Base-by-base conservation (phyloP, 2,329 filamentous ascomycete genomes). In the Pestalotiopsis sp. region DNA sequence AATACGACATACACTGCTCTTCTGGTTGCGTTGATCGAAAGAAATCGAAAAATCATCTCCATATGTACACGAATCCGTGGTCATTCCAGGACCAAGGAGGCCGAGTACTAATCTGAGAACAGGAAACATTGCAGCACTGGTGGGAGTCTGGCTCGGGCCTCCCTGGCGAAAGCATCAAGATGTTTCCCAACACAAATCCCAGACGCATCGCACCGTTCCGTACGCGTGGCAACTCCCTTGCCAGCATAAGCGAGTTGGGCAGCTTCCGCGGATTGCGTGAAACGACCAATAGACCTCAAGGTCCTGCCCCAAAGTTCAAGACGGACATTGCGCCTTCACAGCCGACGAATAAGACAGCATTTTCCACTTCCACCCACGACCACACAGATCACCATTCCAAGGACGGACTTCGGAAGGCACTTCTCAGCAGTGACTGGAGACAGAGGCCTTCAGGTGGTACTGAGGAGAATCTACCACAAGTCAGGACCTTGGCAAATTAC, bases 381-480 rank as follows among this genome's bases (percentile, higher is more conserved):
- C 36, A 45, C 3, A 36, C 49, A 41, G 60, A 70, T 11, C n/a
- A 14, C 1, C 23, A 39, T 4, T 39, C 38, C 17, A 66, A 63
- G 25, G 56, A 49, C 6, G 63, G 66, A 64, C 27, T 57, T 25
- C 68, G 66, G 9, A 64, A 68, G 20, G 68, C 68, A 36, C 39
- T 70, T 38, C 25, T 68, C 6, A 68, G 58, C 38, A 59, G 61
- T 9, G 68, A 70, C 14, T 70, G 68, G 68, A 61, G 68, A 56
- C 58, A 66, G 20, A 70, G 67, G 13, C 64, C 64, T 27, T 17
- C 17, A 12, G 56, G 13, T 45, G 25, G 11, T 45, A 12, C n/a
- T 7, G 9, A 2, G n/a, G 17, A 52, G 20, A 14, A 11, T 45
- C 39, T 39, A 12, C 20, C n/a, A 2, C 65, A 52, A 11, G 57